Conservation (phyloP, 2,329 filamentous ascomycete species). For the Pseudonectria buxi region DNA sequence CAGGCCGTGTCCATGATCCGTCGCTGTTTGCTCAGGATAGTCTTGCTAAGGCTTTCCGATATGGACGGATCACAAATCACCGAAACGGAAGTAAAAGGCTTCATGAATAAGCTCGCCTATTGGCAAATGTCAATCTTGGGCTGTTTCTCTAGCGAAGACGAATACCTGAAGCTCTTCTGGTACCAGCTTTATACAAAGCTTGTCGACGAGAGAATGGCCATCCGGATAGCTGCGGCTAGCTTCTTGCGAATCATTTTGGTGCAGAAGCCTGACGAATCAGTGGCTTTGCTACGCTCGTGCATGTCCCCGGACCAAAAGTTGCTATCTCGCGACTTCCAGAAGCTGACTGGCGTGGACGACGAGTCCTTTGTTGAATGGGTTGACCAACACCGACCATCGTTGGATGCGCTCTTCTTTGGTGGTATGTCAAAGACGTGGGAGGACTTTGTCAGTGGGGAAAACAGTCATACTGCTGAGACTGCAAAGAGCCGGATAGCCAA, state of each 20-base stretch:
- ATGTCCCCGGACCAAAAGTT: conserved; percentile 64
- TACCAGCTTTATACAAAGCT: conserved; percentile 90
- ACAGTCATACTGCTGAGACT: conserved; percentile 69
- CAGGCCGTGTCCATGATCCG: conserved; percentile 74
- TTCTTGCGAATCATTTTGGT: conserved; percentile 90
- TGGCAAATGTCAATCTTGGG: conserved; percentile 91
- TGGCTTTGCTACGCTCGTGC: conserved; percentile 64
- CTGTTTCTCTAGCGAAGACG: conserved; percentile 69
- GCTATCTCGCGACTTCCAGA: conserved; percentile 70
- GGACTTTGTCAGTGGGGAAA: conserved; percentile 76
- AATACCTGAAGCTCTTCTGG: conserved; percentile 78
- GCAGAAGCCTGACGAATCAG: conserved; percentile 81
- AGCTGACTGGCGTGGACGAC: conserved; percentile 81
- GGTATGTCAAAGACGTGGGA: conserved; percentile 81
- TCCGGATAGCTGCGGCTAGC: conserved; percentile 71
- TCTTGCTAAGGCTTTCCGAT: conserved; percentile 77
- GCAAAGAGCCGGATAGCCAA: conserved; percentile 63
- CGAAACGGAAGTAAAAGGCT: conserved; percentile 57
- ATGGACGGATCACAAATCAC: conserved; percentile 58
- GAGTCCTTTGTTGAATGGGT: conserved; percentile 84
- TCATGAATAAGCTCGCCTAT: conserved; percentile 82
- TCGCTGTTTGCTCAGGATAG: conserved; percentile 68
- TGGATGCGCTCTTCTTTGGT: conserved; percentile 78
- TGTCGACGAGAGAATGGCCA: conserved; percentile 58
- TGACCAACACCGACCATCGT: conserved; percentile 67